Conservation (phyloP, 2,329 filamentous ascomycete species). For the Xylariales sp. region DNA sequence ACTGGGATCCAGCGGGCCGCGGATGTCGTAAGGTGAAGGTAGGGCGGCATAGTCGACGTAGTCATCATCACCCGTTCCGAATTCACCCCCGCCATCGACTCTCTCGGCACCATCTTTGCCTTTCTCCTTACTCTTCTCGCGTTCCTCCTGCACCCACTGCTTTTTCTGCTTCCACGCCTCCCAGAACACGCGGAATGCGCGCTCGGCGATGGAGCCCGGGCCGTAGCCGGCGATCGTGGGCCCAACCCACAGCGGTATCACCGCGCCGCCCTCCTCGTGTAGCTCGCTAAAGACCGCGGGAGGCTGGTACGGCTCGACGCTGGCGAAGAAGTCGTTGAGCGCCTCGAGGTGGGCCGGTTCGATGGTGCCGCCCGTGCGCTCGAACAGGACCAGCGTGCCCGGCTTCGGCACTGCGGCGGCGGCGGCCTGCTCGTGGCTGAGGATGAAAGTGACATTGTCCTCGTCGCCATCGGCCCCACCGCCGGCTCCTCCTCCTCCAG, state of each 20-base stretch:
- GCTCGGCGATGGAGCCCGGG: neutral
- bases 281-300: neutral
- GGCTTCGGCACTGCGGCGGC: neutral
- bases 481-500: neutral
- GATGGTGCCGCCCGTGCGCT: slow-evolving; percentile 2
- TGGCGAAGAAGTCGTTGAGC: slow-evolving; percentile 6
- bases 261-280: neutral
- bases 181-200: slow-evolving; percentile 8
- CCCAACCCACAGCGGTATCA: neutral
- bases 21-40: slow-evolving; percentile 1
- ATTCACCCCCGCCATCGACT: too few species aligned
- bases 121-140: too few species aligned
- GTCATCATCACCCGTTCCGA: too few species aligned
- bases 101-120: neutral
- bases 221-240: neutral
- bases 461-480: neutral
- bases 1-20: neutral
- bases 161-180: slow-evolving; percentile 4
- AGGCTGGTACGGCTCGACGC: slow-evolving; percentile 1
- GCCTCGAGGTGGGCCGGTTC: slow-evolving; percentile 6
- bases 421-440: too few species aligned
- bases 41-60: neutral
- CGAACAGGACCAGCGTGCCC: slow-evolving; percentile 8
- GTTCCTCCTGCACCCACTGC: too few species aligned
- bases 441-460: too few species aligned